phyloP scores from a whole-genome alignment of 345 rosid genomes.

The Ricinus communis region DNA sequence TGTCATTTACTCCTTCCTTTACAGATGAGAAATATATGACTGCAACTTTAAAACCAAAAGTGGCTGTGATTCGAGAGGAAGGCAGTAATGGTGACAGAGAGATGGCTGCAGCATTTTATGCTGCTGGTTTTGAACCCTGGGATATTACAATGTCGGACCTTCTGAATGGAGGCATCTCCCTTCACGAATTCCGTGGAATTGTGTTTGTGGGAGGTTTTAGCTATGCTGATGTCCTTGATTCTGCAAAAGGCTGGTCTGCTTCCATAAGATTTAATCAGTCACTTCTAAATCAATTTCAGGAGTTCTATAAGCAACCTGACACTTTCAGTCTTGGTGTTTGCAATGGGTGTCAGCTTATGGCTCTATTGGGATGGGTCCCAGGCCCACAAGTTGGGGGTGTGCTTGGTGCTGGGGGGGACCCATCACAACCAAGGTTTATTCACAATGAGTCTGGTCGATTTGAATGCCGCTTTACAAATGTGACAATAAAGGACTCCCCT shows the following conservation, averaged over 20 bases:
- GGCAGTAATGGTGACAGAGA: conserved; percentile 97
- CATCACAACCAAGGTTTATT: conserved; percentile 78
- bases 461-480: conserved; percentile 87
- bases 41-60: conserved; percentile 66
- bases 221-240: conserved; percentile 90
- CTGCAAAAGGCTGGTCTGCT: conserved; percentile 99
- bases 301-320: conserved; percentile 80
- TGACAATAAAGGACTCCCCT: conserved; percentile 71
- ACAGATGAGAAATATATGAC: conserved; percentile 59
- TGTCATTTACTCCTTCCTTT: conserved; percentile 68
- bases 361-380: conserved; percentile 88
- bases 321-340: conserved; percentile 92
- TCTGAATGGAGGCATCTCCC: conserved; percentile 54
- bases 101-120: conserved; percentile 87
- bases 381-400: conserved; percentile 94
- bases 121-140: conserved; percentile 96
- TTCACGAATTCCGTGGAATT: conserved; percentile 70
- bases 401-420: conserved; percentile 67
- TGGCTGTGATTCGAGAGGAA: conserved; percentile 91
- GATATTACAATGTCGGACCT: conserved; percentile 91
- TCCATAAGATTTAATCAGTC: conserved; percentile 81
- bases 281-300: conserved; percentile 71
- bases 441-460: conserved; percentile 93
- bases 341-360: conserved; percentile 96
- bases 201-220: conserved; percentile 95